Base-by-base conservation (phyloP, 2,329 filamentous ascomycete genomes). In the Cadophora luteo-olivacea region DNA sequence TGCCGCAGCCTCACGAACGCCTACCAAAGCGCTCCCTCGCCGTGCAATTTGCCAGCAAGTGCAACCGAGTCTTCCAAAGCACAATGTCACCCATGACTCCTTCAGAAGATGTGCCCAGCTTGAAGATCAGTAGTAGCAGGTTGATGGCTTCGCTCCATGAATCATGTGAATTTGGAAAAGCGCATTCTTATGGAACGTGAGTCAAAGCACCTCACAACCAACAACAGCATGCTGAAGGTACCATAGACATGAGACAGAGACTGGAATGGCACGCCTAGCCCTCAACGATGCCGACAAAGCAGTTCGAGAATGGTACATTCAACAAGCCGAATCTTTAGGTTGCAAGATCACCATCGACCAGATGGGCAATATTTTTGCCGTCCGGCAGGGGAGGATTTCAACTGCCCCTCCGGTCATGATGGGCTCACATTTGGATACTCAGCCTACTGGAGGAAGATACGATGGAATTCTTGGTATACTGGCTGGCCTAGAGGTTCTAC, bases 391-490 rank as follows among this genome's bases (percentile, higher is more conserved):
- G 0, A 79, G 84, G 55, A 61, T 58, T 7, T 81, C 83, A 12
- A 82, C 86, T 29, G 85, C 85, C 3, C 83, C 86, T 9, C 86
- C 91, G 0, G 91, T 89, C 2, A 91, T 87, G 64, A 89, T 88
- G 45, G 91, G 91, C 1, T 91, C 87, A 6, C 91, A 94, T 77
- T 78, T 91, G 0, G 89, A 91, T 73, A 89, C 87, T 0, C 88
- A 89, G 29, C 87, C 87, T 1, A 79, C 79, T 68, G 70, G 72
- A n/a, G 70, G 90, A 0, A 80, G 90, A 19, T 93, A 93, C 69
- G 91, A 93, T 75, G 92, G 92, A 0, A 92, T 95, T 33, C 79
- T 95, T 0, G 92, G 92, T 5, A 85, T 95, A 3, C 83, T 86
- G 16, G 86, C 91, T 0, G 92, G 88, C 0, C 81, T 95, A 0